These are phyloP conservation scores for Cytidiella melzeri DNA, from an alignment of 768 basidiomycete species.

Conservation along the genomic window DNA sequence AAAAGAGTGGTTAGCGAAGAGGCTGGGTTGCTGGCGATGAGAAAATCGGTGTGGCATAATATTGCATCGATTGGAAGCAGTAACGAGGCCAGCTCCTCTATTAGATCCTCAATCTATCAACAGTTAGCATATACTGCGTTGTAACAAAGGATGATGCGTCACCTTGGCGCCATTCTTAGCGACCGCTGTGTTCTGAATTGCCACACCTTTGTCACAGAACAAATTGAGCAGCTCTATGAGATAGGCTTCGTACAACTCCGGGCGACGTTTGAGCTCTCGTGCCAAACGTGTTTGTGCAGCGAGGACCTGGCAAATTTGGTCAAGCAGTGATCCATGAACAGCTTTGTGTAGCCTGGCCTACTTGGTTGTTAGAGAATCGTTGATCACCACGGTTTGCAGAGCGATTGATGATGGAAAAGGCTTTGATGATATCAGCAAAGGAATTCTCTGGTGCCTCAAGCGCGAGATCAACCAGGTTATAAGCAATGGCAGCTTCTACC, in stretches of 20 bases:
- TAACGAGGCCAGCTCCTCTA: conserved; percentile 81
- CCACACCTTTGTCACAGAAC: conserved; percentile 87
- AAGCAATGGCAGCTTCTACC: conserved; percentile 87
- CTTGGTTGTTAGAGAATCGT: conserved; percentile 86
- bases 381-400: conserved; percentile 87
- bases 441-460: conserved; percentile 68
- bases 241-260: conserved; percentile 76
- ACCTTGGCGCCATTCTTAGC: conserved; percentile 66
- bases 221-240: conserved; percentile 79
- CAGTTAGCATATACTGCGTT: conserved; percentile 6
- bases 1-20: conserved; percentile 68
- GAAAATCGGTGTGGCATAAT: conserved; percentile 61
- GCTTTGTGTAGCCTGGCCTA: too few species aligned
- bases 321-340: too few species aligned
- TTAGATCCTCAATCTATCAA: conserved; percentile 69
- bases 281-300: conserved; percentile 90
- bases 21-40: conserved; percentile 36
- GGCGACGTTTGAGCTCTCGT: conserved; percentile 64
- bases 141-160: conserved; percentile 4
- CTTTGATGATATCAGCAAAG: conserved; percentile 78
- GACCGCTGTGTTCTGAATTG: conserved; percentile 77
- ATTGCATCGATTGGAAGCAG: conserved; percentile 89
- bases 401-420: conserved; percentile 80
- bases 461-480: conserved; percentile 87
- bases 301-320: conserved; percentile 51